Conservation (phyloP, 2,329 filamentous ascomycete species). For the Exophiala spinifera region DNA sequence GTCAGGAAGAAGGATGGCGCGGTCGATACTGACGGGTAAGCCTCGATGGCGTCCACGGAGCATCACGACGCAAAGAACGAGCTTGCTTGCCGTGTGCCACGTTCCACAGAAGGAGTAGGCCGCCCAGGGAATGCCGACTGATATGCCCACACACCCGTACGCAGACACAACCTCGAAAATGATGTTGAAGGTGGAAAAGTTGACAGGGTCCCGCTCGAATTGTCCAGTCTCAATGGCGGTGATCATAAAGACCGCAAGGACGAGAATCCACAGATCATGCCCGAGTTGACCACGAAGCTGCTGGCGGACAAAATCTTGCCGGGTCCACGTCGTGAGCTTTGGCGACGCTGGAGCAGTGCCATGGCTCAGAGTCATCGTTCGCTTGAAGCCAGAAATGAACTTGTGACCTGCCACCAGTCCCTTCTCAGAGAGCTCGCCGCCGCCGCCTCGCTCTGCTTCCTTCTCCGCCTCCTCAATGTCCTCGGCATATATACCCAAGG, state of each 20-base stretch:
- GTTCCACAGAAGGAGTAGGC: slow-evolving; percentile 48
- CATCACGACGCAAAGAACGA: slow-evolving; percentile 56
- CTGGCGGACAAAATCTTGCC: slow-evolving; percentile 51
- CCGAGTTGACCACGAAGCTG: slow-evolving; percentile 64
- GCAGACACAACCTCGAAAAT: slow-evolving; percentile 46
- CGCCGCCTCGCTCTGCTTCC: background rate
- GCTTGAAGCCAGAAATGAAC: slow-evolving; percentile 11
- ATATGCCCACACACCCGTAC: slow-evolving; percentile 45
- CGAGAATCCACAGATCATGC: slow-evolving; percentile 66
- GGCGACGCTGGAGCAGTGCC: background rate
- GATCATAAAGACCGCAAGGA: slow-evolving; percentile 59
- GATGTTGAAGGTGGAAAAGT: slow-evolving; percentile 59
- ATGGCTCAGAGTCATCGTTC: slow-evolving; percentile 17
- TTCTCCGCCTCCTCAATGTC: slow-evolving; percentile 17
- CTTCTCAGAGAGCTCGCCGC: background rate
- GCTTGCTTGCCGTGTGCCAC: slow-evolving; percentile 51
- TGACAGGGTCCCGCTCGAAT: slow-evolving; percentile 51
- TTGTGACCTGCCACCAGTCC: background rate
- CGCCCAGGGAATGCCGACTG: slow-evolving; percentile 43
- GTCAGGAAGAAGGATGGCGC: slow-evolving; percentile 41
- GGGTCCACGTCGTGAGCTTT: slow-evolving; percentile 32
- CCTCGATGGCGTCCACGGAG: slow-evolving; percentile 55
- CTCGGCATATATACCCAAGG: slow-evolving; percentile 56
- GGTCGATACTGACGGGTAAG: slow-evolving; percentile 55
- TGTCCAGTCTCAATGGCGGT: slow-evolving; percentile 58